These are phyloP conservation scores for Pythium pyrilobum DNA, from an alignment of 352 stramenopile species.

Conservation along the genomic window DNA sequence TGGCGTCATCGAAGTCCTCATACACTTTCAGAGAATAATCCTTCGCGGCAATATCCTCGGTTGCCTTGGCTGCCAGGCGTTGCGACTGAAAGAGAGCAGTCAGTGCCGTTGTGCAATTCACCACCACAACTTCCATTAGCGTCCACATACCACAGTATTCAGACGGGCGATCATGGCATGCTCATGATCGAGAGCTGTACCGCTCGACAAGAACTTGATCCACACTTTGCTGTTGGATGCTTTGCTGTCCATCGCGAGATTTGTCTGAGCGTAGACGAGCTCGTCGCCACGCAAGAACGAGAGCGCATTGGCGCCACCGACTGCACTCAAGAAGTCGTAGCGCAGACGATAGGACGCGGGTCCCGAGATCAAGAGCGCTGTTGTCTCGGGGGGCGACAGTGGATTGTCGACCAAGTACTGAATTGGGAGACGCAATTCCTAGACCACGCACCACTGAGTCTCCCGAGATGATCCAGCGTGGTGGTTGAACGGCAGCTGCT, in stretches of 20 bases:
- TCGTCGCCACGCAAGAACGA: slow-evolving; percentile 35
- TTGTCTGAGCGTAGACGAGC: slow-evolving; percentile 35
- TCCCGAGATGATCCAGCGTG: background rate
- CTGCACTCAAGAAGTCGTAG: slow-evolving; percentile 52
- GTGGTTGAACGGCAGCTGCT: background rate
- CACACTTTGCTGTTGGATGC: slow-evolving; percentile 40
- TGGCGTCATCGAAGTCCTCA: slow-evolving; percentile 56
- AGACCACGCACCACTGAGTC: background rate
- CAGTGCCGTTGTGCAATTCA: too few species aligned
- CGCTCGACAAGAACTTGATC: slow-evolving; percentile 55
- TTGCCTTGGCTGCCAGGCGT: background rate
- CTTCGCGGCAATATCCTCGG: background rate
- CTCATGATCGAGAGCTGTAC: slow-evolving; percentile 28
- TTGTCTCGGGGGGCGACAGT: slow-evolving; percentile 38
- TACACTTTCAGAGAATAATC: slow-evolving; percentile 28
- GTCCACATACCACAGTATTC: slow-evolving; percentile 29
- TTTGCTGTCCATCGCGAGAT: slow-evolving; percentile 53
- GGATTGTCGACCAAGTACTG: slow-evolving; percentile 72
- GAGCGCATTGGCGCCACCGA: slow-evolving; percentile 3
- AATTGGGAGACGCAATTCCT: slow-evolving; percentile 65
- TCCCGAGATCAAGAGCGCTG: slow-evolving; percentile 44
- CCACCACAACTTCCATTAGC: too few species aligned
- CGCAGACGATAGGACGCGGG: slow-evolving; percentile 59
- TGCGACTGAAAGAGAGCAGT: slow-evolving; percentile 3
- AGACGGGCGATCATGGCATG: slow-evolving; percentile 34